Percentiles rank a stretch among this genome's conserved stretches.
These are phyloP conservation scores for Beauveria bassiana DNA, from an alignment of 2,329 filamentous ascomycete genomes.

Conservation along the genomic window DNA sequence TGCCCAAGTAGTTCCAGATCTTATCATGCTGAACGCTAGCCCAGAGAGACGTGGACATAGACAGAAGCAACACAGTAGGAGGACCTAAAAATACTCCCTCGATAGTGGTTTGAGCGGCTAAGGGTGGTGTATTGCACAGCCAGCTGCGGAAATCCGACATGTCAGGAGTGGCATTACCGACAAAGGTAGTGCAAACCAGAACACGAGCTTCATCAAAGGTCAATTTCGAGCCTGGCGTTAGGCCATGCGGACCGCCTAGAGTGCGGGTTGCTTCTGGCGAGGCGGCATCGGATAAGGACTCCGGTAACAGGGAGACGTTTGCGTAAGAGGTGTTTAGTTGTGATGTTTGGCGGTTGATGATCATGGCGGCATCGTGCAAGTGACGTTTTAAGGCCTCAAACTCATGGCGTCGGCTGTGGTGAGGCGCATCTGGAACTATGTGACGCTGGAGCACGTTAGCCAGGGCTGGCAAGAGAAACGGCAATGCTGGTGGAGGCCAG, in stretches of 20 bases:
- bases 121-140: constrained; percentile 50
- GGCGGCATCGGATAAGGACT: neutral
- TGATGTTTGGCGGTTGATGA: constrained; percentile 56
- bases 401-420: constrained; percentile 45
- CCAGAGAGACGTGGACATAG: constrained; percentile 57
- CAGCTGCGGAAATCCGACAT: constrained; percentile 60
- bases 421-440: constrained; percentile 6
- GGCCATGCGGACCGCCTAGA: constrained; percentile 35
- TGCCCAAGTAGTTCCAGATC: constrained; percentile 57
- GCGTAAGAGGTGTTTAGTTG: constrained; percentile 39
- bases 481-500: constrained; percentile 19
- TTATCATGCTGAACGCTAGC: constrained; percentile 58
- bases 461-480: constrained; percentile 23
- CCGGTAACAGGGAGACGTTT: constrained; percentile 46
- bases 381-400: constrained; percentile 61
- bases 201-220: constrained; percentile 56
- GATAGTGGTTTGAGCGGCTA: constrained; percentile 51
- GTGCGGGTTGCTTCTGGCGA: neutral
- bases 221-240: constrained; percentile 44
- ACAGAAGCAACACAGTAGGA: constrained; percentile 58
- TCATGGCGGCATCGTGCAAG: constrained; percentile 60
- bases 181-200: constrained; percentile 58
- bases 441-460: constrained; percentile 7
- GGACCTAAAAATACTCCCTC: constrained; percentile 63
- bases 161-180: constrained; percentile 56